Conservation (phyloP, 345 rosid genomes). For the Eucalyptus marginata region DNA sequence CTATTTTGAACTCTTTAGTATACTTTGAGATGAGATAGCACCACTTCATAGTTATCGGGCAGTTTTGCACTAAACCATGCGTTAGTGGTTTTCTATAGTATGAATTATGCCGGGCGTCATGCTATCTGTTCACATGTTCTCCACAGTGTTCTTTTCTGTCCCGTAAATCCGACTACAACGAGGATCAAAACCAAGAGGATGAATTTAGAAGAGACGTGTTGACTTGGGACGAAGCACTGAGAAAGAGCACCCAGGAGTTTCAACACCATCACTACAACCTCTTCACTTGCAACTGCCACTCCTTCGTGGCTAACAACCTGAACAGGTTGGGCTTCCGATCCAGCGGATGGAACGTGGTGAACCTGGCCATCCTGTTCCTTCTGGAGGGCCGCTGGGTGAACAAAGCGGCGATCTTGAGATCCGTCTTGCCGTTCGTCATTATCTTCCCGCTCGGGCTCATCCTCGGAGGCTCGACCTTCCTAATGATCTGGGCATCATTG, state of each 20-base stretch:
- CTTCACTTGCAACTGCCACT: constrained; percentile 94
- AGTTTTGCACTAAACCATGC: not conserved
- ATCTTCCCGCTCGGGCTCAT: constrained; percentile 38
- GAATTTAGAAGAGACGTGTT: constrained; percentile 16
- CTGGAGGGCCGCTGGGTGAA: constrained; percentile 77
- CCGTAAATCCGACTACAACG: constrained; percentile 12
- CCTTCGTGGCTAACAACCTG: constrained; percentile 83
- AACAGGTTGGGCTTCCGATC: constrained; percentile 62
- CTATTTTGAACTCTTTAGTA: not conserved
- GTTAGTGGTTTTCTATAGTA: not conserved
- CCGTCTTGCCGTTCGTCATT: constrained; percentile 46
- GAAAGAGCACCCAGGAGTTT: constrained; percentile 67
- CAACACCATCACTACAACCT: constrained; percentile 75
- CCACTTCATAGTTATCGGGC: not conserved
- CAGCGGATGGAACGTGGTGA: constrained; percentile 88
- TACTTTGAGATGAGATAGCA: not conserved
- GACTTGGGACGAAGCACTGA: constrained; percentile 69
- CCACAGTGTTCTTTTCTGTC: constrained; percentile 33
- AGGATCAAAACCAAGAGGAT: constrained; percentile 9
- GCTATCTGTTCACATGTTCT: not conserved
- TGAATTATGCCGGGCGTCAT: not conserved
- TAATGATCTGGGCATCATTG: constrained; percentile 33
- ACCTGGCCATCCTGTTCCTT: constrained; percentile 59
- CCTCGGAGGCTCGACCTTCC: constrained; percentile 56
- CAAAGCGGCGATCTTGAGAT: constrained; percentile 33